Evolutionary conservation across 495 filamentous ascomycete genomes (phyloP), one percentile per base, ranked within the genome.

Genomic region (Aspergillus heteromorphus): DNA sequence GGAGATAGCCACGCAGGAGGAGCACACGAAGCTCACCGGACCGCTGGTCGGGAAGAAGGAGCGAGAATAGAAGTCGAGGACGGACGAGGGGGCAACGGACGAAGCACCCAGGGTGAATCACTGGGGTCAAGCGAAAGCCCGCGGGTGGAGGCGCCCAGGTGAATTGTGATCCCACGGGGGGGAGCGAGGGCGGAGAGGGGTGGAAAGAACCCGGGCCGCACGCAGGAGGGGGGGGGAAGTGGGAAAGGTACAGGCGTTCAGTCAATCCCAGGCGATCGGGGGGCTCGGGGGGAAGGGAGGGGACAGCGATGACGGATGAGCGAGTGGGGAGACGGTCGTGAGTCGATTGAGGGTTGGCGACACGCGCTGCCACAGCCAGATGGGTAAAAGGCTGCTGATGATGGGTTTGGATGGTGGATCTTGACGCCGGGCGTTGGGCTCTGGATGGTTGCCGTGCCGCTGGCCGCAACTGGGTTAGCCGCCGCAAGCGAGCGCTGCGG

Each of bases 401-500:
- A 66, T 72, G 60, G 55, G 62, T 65, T 53, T 63, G 59, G 63
- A 42, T 63, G 61, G 59, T 66, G 60, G 64, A 65, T 66, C 67
- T 72, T 73, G 57, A 59, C 60, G 63, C 63, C 60, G 48, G 53
- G 40, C 49, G 62, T 66, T 69, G 70, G 64, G 55, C 60, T 69
- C 69, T 73, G 71, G 67, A 63, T 76, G 71, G 73, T 69, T 70
- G 63, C 67, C 65, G 58, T 73, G 69, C 69, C 73, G 59, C 61
- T 60, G 57, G 71, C 69, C 67, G 71, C 73, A 73, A 73, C 60
- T 60, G 65, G 71, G 59, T 70, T 73, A 77, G 67, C 62, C 73
- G 73, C 73, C 62, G 64, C 63, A 73, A 74, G 70, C 71, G 71
- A 73, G 60, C 51, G 18, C 49, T 49, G 51, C 7, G 62, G 61